Evolutionary conservation across 2,329 filamentous ascomycete genomes (phyloP), one percentile per base, ranked within the genome.

Genomic region (Nakataea oryzae): DNA sequence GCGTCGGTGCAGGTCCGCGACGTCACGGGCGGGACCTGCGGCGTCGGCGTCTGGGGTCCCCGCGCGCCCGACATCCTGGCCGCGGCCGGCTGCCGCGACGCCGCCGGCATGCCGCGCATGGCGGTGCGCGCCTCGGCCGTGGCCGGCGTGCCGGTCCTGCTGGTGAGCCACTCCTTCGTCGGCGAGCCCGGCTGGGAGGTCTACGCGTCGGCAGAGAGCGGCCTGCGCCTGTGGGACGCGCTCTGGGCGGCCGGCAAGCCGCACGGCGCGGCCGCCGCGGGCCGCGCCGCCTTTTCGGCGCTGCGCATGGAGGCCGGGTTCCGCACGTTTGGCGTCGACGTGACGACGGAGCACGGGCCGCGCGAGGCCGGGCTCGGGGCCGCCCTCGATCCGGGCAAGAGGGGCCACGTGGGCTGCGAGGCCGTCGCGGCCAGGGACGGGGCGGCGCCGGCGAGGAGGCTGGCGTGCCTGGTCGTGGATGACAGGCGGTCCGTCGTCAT

Each of bases 131-230:
- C 76, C 0, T 75, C 70, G 62, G 76, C 87, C 59, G 13, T 59
- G 3, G 75, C 74, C 9, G 81, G 83, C 0, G 77, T 87, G 17
- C 84, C 85, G 0, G 82, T 85, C 3, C 80, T 75, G 0, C 77
- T 76, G 0, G 78, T 85, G 67, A 76, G 82, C 3, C 75, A 85
- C 50, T 87, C 84, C 0, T 84, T 82, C 60, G 81, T 87, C 4
- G 85, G 85, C 7, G 85, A 87, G 66, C 72, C 76, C 0, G 85
- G 85, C 1, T 87, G 83, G 83, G 85, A 87, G 68, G 78, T 87
- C 26, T 82, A 85, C 63, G 78, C 84, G 1, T 84, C 76, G 41
- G 81, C 85, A 0, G 85, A 87, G 29, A 78, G 81, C 54, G 84
- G 85, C 0, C 77, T 78, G 14, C 73, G 77, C 1, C 73, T 87